Percentiles rank a stretch among this genome's conserved stretches.
phyloP scores from a whole-genome alignment of 1,139 yeast species.

The Yamadazyma sp. region DNA sequence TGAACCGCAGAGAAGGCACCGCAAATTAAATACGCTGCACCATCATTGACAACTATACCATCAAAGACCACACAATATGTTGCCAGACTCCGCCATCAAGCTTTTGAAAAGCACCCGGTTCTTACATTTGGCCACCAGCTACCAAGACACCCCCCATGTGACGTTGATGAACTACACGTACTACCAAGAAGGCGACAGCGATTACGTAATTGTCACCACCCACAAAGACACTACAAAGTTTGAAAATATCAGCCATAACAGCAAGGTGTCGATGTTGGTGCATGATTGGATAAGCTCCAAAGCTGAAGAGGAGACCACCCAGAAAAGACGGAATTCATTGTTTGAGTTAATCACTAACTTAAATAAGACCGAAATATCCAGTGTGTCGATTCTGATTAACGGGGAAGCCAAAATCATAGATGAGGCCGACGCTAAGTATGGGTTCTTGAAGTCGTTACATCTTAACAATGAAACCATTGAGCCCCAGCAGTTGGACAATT shows the following conservation, averaged over 20 bases:
- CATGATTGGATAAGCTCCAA: slow-evolving; percentile 85
- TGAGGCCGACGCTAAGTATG: slow-evolving; percentile 35
- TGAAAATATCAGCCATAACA: slow-evolving; percentile 63
- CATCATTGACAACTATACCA: not conserved
- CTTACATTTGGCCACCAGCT: slow-evolving; percentile 80
- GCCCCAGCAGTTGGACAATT: slow-evolving; percentile 56
- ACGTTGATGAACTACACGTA: slow-evolving; percentile 87
- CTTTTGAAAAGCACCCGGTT: slow-evolving; percentile 61
- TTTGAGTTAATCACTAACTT: slow-evolving; percentile 66
- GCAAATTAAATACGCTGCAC: no score
- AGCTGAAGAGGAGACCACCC: slow-evolving; percentile 17
- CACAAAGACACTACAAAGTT: slow-evolving; percentile 69
- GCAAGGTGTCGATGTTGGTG: slow-evolving; percentile 72
- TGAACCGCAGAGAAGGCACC: no score
- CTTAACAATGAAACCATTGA: slow-evolving; percentile 68
- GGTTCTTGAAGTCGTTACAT: slow-evolving; percentile 59
- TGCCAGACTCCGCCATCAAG: slow-evolving; percentile 58
- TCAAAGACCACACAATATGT: no score
- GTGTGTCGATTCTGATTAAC: slow-evolving; percentile 73
- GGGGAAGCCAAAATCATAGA: slow-evolving; percentile 68
- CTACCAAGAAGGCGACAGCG: slow-evolving; percentile 37
- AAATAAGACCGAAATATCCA: slow-evolving; percentile 73
- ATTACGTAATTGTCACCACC: slow-evolving; percentile 67
- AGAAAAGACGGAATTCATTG: slow-evolving; percentile 42
- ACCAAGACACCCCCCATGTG: slow-evolving; percentile 72